A percentile compares a stretch with the other conserved stretches of the same genome.
phyloP scores from a whole-genome alignment of 352 stramenopile genomes.

The Phytophthora megakarya region DNA sequence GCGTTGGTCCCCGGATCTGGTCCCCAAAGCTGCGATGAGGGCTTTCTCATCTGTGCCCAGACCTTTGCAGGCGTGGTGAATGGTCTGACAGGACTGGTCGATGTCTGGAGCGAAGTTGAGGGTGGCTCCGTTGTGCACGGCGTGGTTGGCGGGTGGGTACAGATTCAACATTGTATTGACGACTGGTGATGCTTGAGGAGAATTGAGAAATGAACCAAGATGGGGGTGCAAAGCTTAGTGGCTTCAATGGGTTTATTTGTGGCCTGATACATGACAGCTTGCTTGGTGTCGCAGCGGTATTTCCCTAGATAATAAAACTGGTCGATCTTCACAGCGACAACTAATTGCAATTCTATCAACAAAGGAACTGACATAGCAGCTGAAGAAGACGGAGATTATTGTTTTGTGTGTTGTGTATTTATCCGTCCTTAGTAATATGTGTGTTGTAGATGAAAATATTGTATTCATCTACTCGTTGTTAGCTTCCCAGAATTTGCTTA shows the following conservation, averaged over 20 bases:
- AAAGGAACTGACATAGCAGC: no score
- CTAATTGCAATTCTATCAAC: no score
- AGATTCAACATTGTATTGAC: slow-evolving; percentile 59
- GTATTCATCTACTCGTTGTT: no score
- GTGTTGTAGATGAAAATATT: no score
- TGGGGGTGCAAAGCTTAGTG: not conserved
- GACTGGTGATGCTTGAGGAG: not conserved
- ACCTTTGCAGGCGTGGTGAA: slow-evolving; percentile 67
- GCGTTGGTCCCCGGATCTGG: slow-evolving; percentile 58
- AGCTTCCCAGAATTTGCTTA: no score
- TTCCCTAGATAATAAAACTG: no score
- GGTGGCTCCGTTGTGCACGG: slow-evolving; percentile 50
- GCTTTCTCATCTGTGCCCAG: slow-evolving; percentile 61
- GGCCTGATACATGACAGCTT: not conserved
- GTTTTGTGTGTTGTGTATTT: no score
- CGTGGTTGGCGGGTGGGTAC: slow-evolving; percentile 70
- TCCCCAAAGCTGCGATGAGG: slow-evolving; percentile 49
- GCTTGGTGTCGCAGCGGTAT: no score
- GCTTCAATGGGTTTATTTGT: not conserved
- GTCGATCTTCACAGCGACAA: no score
- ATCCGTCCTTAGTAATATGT: no score
- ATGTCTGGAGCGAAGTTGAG: slow-evolving; percentile 50
- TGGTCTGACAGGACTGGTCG: slow-evolving; percentile 52
- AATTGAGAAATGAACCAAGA: not conserved
- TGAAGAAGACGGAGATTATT: no score